phyloP scores from a whole-genome alignment of 2,329 filamentous ascomycete species.

The Drechslerella dactyloides region DNA sequence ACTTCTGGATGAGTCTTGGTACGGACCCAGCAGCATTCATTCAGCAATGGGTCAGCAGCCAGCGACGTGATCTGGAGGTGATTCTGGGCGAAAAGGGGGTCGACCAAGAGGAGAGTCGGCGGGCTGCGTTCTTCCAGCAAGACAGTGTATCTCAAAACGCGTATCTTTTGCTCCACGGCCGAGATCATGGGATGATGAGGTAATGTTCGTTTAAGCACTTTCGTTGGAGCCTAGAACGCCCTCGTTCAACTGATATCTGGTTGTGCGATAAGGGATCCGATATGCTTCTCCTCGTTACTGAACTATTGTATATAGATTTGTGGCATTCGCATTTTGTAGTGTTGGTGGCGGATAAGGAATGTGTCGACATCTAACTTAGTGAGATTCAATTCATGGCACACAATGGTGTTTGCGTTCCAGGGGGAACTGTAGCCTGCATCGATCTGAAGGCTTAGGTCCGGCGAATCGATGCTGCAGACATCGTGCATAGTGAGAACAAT shows the following conservation, averaged over 20 bases:
- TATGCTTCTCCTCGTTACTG: not conserved
- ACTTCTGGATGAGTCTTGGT: slow-evolving; percentile 79
- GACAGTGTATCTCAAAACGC: slow-evolving; percentile 45
- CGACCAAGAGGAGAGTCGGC: slow-evolving; percentile 65
- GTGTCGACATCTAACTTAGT: not conserved
- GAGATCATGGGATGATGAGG: slow-evolving; percentile 58
- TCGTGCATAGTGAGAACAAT: no score
- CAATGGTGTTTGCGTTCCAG: no score
- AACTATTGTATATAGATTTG: slow-evolving; percentile 9
- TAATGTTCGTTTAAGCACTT: not conserved
- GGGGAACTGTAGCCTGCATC: no score
- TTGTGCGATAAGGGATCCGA: not conserved
- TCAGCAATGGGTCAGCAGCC: slow-evolving; percentile 84
- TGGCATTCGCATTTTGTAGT: slow-evolving; percentile 1
- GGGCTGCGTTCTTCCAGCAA: slow-evolving; percentile 53
- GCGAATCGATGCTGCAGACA: no score
- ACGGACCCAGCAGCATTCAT: slow-evolving; percentile 85
- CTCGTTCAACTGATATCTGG: not conserved
- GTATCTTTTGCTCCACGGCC: slow-evolving; percentile 55
- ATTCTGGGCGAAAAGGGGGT: slow-evolving; percentile 78
- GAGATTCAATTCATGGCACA: not conserved
- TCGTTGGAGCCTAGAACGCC: not conserved
- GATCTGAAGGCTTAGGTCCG: no score
- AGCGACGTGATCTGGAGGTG: slow-evolving; percentile 87
- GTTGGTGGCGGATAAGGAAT: not conserved